These are phyloP conservation scores for Senna siamea DNA, from an alignment of 306 rosid species.

Conservation along the genomic window DNA sequence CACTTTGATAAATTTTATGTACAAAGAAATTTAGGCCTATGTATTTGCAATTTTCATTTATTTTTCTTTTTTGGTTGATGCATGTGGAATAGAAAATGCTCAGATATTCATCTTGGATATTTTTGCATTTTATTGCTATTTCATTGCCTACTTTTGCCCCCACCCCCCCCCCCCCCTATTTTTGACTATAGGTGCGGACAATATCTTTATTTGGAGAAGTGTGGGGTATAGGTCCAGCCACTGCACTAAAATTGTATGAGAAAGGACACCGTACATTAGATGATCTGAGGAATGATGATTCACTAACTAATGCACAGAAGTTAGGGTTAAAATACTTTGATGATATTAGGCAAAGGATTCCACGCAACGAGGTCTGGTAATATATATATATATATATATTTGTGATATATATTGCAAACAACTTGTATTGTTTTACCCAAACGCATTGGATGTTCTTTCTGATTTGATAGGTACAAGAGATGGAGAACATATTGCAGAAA, in stretches of 20 bases:
- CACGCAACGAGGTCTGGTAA: conserved; percentile 77
- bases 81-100: conserved; percentile 4
- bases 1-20: background rate
- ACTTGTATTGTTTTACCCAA: background rate
- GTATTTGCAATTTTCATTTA: background rate
- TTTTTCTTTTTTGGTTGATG: conserved; percentile 20
- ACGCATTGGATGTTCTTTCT: conserved; percentile 27
- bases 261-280: conserved; percentile 83
- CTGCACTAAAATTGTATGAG: conserved; percentile 83
- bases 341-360: conserved; percentile 84
- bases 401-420: background rate
- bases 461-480: conserved; percentile 75
- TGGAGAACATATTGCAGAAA: conserved; percentile 73
- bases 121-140: conserved; percentile 28
- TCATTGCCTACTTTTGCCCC: background rate
- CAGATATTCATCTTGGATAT: conserved; percentile 11
- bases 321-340: conserved; percentile 88
- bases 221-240: conserved; percentile 97
- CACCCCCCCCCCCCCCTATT: background rate
- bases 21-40: background rate
- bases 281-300: conserved; percentile 69
- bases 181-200: conserved; percentile 65
- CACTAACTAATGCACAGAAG: conserved; percentile 78
- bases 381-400: background rate
- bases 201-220: conserved; percentile 91